phyloP scores from a whole-genome alignment of 495 filamentous ascomycete genomes.

The Penicillium manginii region DNA sequence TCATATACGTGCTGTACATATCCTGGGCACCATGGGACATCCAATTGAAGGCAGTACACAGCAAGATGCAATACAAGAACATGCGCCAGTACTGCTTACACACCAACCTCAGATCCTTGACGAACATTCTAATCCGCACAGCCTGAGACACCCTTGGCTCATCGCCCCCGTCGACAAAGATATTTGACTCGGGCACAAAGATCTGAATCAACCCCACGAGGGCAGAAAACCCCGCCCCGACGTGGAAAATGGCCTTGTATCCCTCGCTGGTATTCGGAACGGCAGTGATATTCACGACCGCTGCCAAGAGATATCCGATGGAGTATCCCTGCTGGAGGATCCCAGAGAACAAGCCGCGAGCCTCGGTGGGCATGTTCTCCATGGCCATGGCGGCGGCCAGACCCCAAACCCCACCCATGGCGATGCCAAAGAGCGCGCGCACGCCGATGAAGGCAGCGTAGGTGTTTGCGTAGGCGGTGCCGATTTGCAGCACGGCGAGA shows the following conservation, averaged over 20 bases:
- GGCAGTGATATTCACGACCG: slow-evolving; percentile 71
- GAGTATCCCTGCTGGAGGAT: slow-evolving; percentile 85
- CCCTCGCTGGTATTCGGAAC: slow-evolving; percentile 69
- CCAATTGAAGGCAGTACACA: slow-evolving; percentile 87
- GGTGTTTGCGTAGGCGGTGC: slow-evolving; percentile 72
- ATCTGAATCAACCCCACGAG: no score
- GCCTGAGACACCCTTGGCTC: slow-evolving; percentile 3
- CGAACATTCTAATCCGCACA: no score
- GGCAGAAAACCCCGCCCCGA: slow-evolving; percentile 61
- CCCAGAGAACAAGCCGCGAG: slow-evolving; percentile 73
- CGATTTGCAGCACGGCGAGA: slow-evolving; percentile 76
- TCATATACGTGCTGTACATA: slow-evolving; percentile 67
- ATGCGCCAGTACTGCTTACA: not conserved
- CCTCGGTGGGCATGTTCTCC: slow-evolving; percentile 73
- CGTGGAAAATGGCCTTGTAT: slow-evolving; percentile 24
- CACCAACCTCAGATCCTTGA: not conserved
- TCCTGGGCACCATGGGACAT: slow-evolving; percentile 88
- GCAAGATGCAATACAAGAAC: not conserved
- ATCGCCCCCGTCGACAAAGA: slow-evolving; percentile 60
- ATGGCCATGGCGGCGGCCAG: slow-evolving; percentile 83
- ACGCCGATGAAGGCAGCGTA: slow-evolving; percentile 75
- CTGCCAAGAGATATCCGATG: slow-evolving; percentile 78
- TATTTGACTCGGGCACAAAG: slow-evolving; percentile 64
- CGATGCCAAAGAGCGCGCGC: slow-evolving; percentile 77
- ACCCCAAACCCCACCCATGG: slow-evolving; percentile 84